Percentiles rank a stretch among this genome's conserved stretches.
These are phyloP conservation scores for Eucalyptus erythrocorys DNA, from an alignment of 345 rosid species.

Conservation along the genomic window DNA sequence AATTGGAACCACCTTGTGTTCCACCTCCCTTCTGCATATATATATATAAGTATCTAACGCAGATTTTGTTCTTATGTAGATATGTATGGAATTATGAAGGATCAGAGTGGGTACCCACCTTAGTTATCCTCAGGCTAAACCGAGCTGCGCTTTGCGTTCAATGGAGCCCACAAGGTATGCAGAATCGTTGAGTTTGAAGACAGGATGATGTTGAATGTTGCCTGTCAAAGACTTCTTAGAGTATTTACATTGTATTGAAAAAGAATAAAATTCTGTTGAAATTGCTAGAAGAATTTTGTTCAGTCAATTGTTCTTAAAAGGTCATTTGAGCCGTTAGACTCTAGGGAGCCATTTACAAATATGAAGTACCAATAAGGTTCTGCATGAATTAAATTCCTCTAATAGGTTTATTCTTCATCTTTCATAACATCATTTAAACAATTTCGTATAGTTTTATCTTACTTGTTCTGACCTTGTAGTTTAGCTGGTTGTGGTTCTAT, in stretches of 20 bases:
- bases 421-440: not conserved
- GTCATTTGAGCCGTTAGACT: not conserved
- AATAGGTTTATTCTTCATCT: not conserved
- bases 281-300: not conserved
- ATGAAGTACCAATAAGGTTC: not conserved
- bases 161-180: constrained; percentile 91
- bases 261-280: not conserved
- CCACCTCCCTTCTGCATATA: not conserved
- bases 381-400: not conserved
- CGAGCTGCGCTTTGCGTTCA: constrained; percentile 96
- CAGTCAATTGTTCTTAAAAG: not conserved
- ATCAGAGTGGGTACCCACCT: constrained; percentile 85
- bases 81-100: constrained; percentile 94
- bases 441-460: not conserved
- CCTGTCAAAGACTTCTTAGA: not conserved
- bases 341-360: not conserved
- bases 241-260: not conserved
- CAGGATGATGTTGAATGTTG: not conserved
- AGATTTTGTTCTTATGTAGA: constrained; percentile 15
- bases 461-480: not conserved
- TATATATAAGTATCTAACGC: not conserved
- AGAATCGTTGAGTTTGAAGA: not conserved
- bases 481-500: not conserved
- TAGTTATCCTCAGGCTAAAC: constrained; percentile 94
- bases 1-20: not conserved